Evolutionary conservation across 2,329 filamentous ascomycete species (phyloP).

Genomic region (Alternaria incomplexa): DNA sequence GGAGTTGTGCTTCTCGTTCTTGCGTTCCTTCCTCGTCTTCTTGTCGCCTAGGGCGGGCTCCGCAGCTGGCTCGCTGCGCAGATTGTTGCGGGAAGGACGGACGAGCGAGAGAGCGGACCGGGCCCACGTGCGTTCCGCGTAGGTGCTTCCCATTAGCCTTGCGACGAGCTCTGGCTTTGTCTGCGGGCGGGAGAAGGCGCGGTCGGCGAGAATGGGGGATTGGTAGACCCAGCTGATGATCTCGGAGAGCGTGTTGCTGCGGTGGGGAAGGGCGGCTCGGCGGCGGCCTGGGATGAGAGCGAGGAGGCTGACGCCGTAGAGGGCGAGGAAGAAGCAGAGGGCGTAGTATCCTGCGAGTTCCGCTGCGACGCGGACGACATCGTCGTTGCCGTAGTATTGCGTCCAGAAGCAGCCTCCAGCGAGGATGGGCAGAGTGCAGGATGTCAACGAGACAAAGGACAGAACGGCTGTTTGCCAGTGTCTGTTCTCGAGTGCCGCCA

Average conservation of each 20-base stretch:
- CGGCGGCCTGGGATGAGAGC: conserved; percentile 64
- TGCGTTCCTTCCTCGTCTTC: conserved; percentile 15
- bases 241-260: conserved; percentile 74
- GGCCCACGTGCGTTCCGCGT: conserved; percentile 52
- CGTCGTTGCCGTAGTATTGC: conserved; percentile 59
- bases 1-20: conserved; percentile 37
- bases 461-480: conserved; percentile 71
- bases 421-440: conserved; percentile 69
- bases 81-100: conserved; percentile 35
- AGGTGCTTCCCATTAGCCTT: conserved; percentile 65
- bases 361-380: conserved; percentile 63
- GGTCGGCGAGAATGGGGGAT: conserved; percentile 73
- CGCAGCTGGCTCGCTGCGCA: conserved; percentile 29
- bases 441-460: conserved; percentile 65
- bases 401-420: conserved; percentile 77
- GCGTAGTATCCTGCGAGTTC: conserved; percentile 76
- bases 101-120: conserved; percentile 37
- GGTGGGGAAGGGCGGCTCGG: conserved; percentile 73
- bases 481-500: conserved; percentile 64
- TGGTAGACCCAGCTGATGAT: conserved; percentile 78
- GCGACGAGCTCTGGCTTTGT: conserved; percentile 73
- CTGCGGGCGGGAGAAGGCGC: conserved; percentile 71
- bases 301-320: conserved; percentile 71
- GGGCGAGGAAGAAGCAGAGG: conserved; percentile 71
- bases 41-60: conserved; percentile 27